Conservation (phyloP, 768 basidiomycete species). For the Rubroboletus pulcherrimus region DNA sequence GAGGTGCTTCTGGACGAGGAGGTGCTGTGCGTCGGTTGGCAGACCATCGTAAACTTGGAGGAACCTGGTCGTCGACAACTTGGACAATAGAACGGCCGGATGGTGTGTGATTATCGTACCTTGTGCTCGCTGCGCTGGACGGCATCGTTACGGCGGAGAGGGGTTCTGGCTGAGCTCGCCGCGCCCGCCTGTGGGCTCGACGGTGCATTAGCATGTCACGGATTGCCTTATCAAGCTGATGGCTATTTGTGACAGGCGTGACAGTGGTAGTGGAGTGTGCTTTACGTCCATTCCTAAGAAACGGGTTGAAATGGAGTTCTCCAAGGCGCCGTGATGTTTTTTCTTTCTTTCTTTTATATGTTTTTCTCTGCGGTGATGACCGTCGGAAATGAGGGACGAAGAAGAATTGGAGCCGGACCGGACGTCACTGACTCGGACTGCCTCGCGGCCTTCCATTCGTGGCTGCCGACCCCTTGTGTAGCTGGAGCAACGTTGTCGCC, state of each 20-base stretch:
- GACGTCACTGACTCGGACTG: constrained; percentile 5
- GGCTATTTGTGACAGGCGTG: not conserved
- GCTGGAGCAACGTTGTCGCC: constrained; percentile 37
- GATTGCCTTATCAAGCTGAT: not conserved
- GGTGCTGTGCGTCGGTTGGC: constrained; percentile 50
- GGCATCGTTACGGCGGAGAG: constrained; percentile 5
- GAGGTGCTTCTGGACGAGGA: constrained; percentile 48
- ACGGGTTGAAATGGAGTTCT: not conserved
- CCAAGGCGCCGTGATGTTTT: too few species aligned
- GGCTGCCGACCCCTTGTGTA: constrained; percentile 31
- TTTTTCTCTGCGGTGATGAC: not conserved
- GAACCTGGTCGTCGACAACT: constrained; percentile 35
- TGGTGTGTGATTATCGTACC: not conserved
- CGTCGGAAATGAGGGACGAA: constrained; percentile 4
- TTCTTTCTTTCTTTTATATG: not conserved
- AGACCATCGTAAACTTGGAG: constrained; percentile 44
- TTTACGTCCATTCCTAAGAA: not conserved
- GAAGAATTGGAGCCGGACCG: not conserved
- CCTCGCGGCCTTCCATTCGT: constrained; percentile 53
- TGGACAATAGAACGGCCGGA: not conserved
- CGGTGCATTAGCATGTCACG: not conserved
- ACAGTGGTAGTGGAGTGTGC: not conserved
- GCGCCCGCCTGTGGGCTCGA: not conserved
- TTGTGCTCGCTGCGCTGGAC: constrained; percentile 16
- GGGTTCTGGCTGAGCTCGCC: not conserved